Evolutionary conservation across 257 asterid species (phyloP), one percentile per base, ranked within the genome.

Genomic region (Solanum bulbocastanum): DNA sequence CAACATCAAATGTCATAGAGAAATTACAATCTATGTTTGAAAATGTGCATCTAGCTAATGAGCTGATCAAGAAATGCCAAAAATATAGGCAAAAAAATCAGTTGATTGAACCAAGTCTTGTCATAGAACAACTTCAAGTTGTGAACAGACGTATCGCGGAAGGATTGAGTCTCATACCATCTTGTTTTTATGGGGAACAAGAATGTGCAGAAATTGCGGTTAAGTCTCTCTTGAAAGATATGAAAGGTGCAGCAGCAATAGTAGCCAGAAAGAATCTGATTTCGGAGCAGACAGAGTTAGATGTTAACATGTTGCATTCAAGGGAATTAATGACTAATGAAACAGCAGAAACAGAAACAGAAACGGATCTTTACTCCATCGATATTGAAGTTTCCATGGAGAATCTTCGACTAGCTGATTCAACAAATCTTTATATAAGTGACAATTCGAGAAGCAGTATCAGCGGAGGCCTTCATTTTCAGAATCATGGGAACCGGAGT

Each of bases 281-380:
- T 36, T 83, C 85, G 4, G 93, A 84, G 79, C 22, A 73, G 27
- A 88, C 89, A 87, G 86, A 87, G 83, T 84, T 40, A 1, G 78
- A 82, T 73, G 44, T 84, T 40, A 72, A 83, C 40, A 79, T 69
- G 85, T 22, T 72, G 52, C 5, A 87, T 13, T 71, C 89, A 30
- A 52, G 46, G 90, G 89, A 74, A 33, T 1, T 83, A 49, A 23
- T 76, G 82, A 88, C 69, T 23, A 90, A 78, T 56, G 91, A 88
- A 40, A 71, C 84, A 78, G 87, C 35, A 30, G 86, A 85, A 76
- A 87, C 42, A 37, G 98, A 92, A 42, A 66, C 68, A 30, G 87
- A 86, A 85, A 90, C 92, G 4, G 98, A 95, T 89, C 94, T 95
- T 15, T 94, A 95, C 88, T 90, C 98, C 3, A 75, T 92, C 13